Conservation (phyloP, 257 asterid genomes). For the Solanum etuberosum region DNA sequence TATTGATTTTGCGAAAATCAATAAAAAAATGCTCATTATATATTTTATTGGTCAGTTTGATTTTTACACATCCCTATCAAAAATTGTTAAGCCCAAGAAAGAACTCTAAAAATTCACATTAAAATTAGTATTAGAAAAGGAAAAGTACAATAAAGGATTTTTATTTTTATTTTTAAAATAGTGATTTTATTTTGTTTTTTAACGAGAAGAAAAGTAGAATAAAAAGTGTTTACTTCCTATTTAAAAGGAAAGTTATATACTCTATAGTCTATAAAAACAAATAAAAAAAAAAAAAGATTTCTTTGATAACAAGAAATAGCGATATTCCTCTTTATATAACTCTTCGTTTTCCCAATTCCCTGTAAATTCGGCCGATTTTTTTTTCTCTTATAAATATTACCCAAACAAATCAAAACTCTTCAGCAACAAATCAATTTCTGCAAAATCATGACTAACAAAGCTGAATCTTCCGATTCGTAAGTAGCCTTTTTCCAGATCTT, state of each 20-base stretch:
- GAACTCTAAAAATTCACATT: background rate
- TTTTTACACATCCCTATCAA: too few relatives aligned
- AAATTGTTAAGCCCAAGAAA: background rate
- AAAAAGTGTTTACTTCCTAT: background rate
- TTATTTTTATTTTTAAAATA: too few relatives aligned
- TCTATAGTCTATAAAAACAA: background rate
- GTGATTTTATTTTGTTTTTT: background rate
- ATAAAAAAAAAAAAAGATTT: background rate
- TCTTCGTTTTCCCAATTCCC: background rate
- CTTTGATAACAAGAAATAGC: slow-evolving; percentile 8
- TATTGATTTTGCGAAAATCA: too few relatives aligned
- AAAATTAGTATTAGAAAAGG: background rate
- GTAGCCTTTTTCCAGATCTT: slow-evolving; percentile 25
- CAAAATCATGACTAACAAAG: slow-evolving; percentile 36
- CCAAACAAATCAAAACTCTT: background rate
- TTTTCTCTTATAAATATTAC: background rate
- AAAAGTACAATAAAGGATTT: background rate
- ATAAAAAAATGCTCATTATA: too few relatives aligned
- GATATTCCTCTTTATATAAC: background rate
- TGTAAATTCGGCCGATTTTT: background rate
- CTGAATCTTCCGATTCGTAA: slow-evolving; percentile 69
- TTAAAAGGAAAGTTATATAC: background rate
- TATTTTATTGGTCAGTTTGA: too few relatives aligned
- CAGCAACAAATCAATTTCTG: background rate
- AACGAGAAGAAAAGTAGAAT: background rate